Base-by-base conservation (phyloP, 495 filamentous ascomycete genomes). In the Ramalina intermedia region DNA sequence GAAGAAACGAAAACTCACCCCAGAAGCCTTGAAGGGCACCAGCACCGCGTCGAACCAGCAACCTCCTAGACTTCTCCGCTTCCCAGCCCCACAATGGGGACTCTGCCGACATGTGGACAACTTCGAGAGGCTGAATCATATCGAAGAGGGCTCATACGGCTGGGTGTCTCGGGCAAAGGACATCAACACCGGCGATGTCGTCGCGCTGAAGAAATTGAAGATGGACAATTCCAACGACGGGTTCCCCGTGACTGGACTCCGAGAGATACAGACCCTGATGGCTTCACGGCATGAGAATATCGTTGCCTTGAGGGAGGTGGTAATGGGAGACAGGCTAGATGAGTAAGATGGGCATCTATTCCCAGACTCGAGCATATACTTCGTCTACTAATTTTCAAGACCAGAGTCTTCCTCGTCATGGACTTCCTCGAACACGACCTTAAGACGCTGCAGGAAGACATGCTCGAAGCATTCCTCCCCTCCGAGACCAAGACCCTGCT, bases 401-500 rank as follows among this genome's bases (percentile, higher is more conserved):
- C 59, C 62, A 88, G 85, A 69, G 80, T 94, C 53, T 96, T 84
- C 70, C 80, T 98, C 43, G 91, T 98, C 49, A 89, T 98, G 78
- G 89, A 95, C 64, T 98, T 96, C 69, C 72, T 95, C 60, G 90
- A 96, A 71, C 91, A 98, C 71, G 91, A 98, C 64, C 82, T 98
- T 51, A 94, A 94, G 69, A 84, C 85, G 49, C 75, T 98, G 49
- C 82, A 90, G 51, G 85, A 93, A 55, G 85, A 89, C 59, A 95
- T 96, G 87, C 74, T 80, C 43, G 87, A 96, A 57, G 88, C 90
- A 0, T 98, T 98, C 66, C 74, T 93, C 43, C 81, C 84, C 13
- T 95, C 88, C 29, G 91, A 98, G 61, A 80, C 83, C 58, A 98
- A 98, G 65, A 90, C 87, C 0, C 74, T 98, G 2, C 73, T 96